Percentiles rank a stretch among this genome's conserved stretches.
Evolutionary conservation across 495 filamentous ascomycete genomes (phyloP).

Genomic region (Clohesyomyces aquaticus): DNA sequence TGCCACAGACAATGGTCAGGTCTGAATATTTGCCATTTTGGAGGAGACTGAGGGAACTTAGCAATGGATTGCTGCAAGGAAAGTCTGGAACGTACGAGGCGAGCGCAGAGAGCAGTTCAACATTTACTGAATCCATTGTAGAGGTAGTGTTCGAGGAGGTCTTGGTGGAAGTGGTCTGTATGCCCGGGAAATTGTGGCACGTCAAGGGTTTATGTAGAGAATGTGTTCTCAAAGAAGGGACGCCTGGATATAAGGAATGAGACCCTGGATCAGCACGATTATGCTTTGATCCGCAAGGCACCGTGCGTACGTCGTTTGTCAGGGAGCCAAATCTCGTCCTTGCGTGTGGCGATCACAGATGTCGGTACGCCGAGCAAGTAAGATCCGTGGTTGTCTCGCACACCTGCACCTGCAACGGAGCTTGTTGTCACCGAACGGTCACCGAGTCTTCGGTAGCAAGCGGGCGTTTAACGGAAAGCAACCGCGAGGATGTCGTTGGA

Average conservation of each 20-base stretch:
- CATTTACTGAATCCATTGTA: slow-evolving; percentile 32
- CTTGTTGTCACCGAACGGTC: slow-evolving; percentile 16
- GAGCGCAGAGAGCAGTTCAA: slow-evolving; percentile 46
- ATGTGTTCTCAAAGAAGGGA: neutral
- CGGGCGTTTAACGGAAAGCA: slow-evolving; percentile 30
- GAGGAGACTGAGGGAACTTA: slow-evolving; percentile 41
- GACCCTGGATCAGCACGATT: neutral
- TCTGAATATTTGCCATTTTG: slow-evolving; percentile 49
- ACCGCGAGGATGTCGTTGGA: neutral
- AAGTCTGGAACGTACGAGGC: slow-evolving; percentile 44
- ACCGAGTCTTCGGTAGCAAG: slow-evolving; percentile 23
- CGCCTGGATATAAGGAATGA: neutral
- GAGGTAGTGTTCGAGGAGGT: neutral
- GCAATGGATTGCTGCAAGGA: slow-evolving; percentile 9
- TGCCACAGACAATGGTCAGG: slow-evolving; percentile 47
- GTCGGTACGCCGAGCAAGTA: neutral
- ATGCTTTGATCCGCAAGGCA: slow-evolving; percentile 5
- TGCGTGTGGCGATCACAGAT: slow-evolving; percentile 3
- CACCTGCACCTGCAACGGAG: neutral
- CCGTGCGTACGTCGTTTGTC: neutral
- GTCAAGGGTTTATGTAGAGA: too few relatives aligned
- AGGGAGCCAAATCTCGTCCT: neutral
- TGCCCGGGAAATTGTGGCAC: too few relatives aligned
- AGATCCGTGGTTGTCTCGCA: neutral
- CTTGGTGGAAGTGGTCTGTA: too few relatives aligned